phyloP scores from a whole-genome alignment of 1,284 basidiomycete genomes.

The Microbotryum saponariae region DNA sequence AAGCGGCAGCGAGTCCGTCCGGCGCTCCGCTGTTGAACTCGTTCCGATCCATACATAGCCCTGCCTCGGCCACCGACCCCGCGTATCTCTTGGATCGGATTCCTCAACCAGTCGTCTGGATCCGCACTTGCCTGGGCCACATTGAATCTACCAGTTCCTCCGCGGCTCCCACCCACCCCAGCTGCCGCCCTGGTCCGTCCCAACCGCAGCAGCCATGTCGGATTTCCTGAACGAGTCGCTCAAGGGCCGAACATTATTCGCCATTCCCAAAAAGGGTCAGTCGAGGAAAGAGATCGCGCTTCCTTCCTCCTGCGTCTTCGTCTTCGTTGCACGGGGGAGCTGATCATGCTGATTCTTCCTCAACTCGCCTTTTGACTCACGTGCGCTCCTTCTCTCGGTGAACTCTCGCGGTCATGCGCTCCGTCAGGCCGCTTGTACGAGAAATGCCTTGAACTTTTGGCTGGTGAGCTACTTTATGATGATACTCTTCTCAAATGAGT shows the following conservation, averaged over 20 bases:
- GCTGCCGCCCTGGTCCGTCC: too few relatives aligned
- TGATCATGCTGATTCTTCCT: too few relatives aligned
- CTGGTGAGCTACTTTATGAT: slow-evolving; percentile 50
- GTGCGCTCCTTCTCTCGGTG: neutral
- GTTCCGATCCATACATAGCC: too few relatives aligned
- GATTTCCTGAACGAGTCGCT: slow-evolving; percentile 51
- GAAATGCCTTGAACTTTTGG: slow-evolving; percentile 77
- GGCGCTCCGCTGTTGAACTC: too few relatives aligned
- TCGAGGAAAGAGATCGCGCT: neutral
- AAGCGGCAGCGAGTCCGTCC: too few relatives aligned
- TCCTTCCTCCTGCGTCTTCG: neutral
- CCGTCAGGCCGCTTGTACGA: slow-evolving; percentile 75
- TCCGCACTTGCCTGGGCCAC: too few relatives aligned
- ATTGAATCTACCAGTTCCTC: neutral
- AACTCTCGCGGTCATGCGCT: neutral
- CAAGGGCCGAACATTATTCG: slow-evolving; percentile 73
- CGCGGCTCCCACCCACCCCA: slow-evolving; percentile 8
- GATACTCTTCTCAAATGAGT: too few relatives aligned
- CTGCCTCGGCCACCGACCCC: too few relatives aligned
- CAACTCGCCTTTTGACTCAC: neutral
- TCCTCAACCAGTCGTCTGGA: too few relatives aligned
- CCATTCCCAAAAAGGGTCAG: slow-evolving; percentile 94
- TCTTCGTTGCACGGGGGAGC: too few relatives aligned
- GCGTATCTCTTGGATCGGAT: too few relatives aligned
- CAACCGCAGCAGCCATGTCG: slow-evolving; percentile 15